These are phyloP conservation scores for Discostella pseudostelligera DNA, from an alignment of 108 stramenopile species.

Conservation along the genomic window DNA sequence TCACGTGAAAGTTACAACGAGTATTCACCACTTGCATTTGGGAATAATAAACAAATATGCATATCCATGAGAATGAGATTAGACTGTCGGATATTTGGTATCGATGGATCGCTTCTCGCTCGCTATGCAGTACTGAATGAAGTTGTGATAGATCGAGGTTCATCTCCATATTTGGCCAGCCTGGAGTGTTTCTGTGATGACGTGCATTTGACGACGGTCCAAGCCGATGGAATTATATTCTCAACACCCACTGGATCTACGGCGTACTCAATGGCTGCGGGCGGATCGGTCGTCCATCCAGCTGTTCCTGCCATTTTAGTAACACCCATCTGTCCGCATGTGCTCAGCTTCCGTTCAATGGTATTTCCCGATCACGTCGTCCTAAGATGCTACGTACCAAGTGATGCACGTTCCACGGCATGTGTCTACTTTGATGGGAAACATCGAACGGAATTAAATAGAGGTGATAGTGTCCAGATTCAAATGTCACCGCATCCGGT, in stretches of 20 bases:
- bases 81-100: conserved; percentile 74
- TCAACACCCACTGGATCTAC: conserved; percentile 96
- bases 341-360: conserved; percentile 92
- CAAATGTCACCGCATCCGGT: conserved; percentile 88
- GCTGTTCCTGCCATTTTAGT: conserved; percentile 93
- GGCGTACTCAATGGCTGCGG: conserved; percentile 95
- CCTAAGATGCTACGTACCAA: conserved; percentile 80
- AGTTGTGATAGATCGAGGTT: conserved; percentile 93
- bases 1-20: conserved; percentile 38
- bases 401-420: conserved; percentile 85
- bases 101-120: conserved; percentile 60
- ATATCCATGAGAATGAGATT: conserved; percentile 92
- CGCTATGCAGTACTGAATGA: conserved; percentile 94
- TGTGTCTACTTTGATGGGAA: conserved; percentile 95
- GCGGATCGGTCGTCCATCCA: conserved; percentile 96
- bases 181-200: conserved; percentile 92
- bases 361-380: conserved; percentile 94
- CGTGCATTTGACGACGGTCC: conserved; percentile 91
- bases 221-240: conserved; percentile 96
- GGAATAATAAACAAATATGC: conserved; percentile 65
- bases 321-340: conserved; percentile 97
- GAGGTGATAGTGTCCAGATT: conserved; percentile 90
- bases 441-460: conserved; percentile 73
- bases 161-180: conserved; percentile 84
- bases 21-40: conserved; percentile 54